phyloP scores from a whole-genome alignment of 495 filamentous ascomycete species.

The Aspergillus taichungensis region DNA sequence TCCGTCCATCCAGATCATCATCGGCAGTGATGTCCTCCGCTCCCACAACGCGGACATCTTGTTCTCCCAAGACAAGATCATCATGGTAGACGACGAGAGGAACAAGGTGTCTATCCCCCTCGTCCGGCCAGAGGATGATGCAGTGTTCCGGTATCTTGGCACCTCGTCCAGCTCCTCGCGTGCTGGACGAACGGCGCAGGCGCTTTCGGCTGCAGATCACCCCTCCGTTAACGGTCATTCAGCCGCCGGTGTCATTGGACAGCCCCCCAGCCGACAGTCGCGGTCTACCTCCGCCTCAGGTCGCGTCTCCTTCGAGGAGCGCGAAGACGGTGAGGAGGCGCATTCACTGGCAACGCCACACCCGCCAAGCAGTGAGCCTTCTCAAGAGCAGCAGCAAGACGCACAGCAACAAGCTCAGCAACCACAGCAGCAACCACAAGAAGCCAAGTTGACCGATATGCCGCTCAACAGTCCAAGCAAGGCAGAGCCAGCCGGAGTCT shows the following conservation, averaged over 20 bases:
- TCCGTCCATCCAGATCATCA: slow-evolving; percentile 63
- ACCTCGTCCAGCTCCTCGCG: slow-evolving; percentile 39
- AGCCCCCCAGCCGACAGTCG: slow-evolving; percentile 4
- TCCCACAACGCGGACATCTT: slow-evolving; percentile 84
- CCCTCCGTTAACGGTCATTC: slow-evolving; percentile 14
- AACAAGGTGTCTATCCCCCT: slow-evolving; percentile 89
- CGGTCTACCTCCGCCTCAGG: slow-evolving; percentile 17
- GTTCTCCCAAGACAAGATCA: slow-evolving; percentile 83
- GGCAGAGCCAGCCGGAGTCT: slow-evolving; percentile 45
- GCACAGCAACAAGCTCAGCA: slow-evolving; percentile 7
- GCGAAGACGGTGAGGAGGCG: slow-evolving; percentile 31
- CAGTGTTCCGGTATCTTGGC: slow-evolving; percentile 64
- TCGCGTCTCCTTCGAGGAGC: slow-evolving; percentile 22
- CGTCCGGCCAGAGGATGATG: slow-evolving; percentile 84
- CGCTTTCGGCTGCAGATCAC: not conserved
- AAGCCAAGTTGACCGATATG: slow-evolving; percentile 18
- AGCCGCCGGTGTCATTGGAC: slow-evolving; percentile 23
- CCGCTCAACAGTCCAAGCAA: slow-evolving; percentile 27
- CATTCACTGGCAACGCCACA: slow-evolving; percentile 10
- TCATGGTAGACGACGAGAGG: slow-evolving; percentile 75
- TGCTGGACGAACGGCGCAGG: slow-evolving; percentile 1
- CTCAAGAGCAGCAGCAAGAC: slow-evolving; percentile 13
- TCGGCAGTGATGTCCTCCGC: slow-evolving; percentile 82
- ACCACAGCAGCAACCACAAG: slow-evolving; percentile 2
- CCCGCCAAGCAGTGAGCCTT: slow-evolving; percentile 14